Evolutionary conservation across 345 rosid genomes (phyloP).

Genomic region (Eutrema yunnanense): DNA sequence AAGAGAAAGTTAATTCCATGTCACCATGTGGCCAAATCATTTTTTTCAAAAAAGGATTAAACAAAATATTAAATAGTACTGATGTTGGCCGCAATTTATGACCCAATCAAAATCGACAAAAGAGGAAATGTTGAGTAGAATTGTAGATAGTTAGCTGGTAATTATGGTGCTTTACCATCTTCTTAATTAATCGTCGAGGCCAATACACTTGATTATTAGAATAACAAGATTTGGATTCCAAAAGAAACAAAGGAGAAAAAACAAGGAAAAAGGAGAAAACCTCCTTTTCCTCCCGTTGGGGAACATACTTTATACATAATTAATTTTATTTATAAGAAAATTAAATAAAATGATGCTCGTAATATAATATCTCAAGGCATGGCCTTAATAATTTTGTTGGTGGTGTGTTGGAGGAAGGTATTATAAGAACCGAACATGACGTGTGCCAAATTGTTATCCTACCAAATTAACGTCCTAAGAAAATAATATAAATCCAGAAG

Average conservation of each 20-base stretch:
- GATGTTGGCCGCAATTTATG: conserved; percentile 6
- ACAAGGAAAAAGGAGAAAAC: neutral
- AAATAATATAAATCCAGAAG: neutral
- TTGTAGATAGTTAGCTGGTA: neutral
- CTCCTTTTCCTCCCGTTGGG: conserved; percentile 22
- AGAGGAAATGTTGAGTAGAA: conserved; percentile 1
- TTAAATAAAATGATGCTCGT: neutral
- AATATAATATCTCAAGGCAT: conserved; percentile 12
- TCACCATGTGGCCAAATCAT: neutral
- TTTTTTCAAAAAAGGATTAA: neutral
- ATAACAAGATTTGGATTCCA: neutral
- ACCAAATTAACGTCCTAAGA: neutral
- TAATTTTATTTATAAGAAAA: neutral
- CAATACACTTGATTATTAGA: neutral
- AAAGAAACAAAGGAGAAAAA: neutral
- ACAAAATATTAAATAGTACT: neutral
- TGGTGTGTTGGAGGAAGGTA: conserved; percentile 12
- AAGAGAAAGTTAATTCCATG: neutral
- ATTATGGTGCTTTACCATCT: conserved; percentile 1
- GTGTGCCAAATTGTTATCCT: neutral
- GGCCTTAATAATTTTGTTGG: conserved; percentile 16
- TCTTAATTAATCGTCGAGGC: neutral
- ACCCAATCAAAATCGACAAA: conserved; percentile 8
- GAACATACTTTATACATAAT: conserved; percentile 18
- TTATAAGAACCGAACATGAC: conserved; percentile 4